Conservation (phyloP, 139 green algal species). For the Pleodorina starrii region DNA sequence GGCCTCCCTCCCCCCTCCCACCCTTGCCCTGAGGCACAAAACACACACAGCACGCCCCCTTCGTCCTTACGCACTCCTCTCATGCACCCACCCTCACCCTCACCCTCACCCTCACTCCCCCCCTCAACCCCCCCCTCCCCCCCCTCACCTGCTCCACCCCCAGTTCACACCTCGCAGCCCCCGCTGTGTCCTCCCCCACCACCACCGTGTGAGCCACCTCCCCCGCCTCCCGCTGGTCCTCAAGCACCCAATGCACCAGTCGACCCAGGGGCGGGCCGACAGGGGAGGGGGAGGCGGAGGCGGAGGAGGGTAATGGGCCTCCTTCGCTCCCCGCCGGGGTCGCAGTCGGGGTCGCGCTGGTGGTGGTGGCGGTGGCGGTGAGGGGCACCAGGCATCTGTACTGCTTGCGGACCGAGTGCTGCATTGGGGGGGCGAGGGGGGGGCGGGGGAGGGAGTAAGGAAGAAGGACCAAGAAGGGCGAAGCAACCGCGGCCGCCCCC, state of each 20-base stretch:
- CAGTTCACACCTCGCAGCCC: slow-evolving; percentile 64
- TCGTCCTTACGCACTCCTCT: background rate
- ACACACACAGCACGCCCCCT: background rate
- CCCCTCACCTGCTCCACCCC: slow-evolving; percentile 63
- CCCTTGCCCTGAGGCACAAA: too few relatives aligned
- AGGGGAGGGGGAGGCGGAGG: too few relatives aligned
- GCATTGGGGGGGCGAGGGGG: background rate
- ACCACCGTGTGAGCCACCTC: slow-evolving; percentile 69
- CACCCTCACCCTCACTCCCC: background rate
- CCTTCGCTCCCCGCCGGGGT: too few relatives aligned
- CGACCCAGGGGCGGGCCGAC: background rate
- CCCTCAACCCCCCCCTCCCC: background rate
- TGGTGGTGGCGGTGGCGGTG: too few relatives aligned
- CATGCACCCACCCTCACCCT: background rate
- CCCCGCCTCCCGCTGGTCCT: slow-evolving; percentile 48
- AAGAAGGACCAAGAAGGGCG: background rate
- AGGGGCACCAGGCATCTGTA: slow-evolving; percentile 46
- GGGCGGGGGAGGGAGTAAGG: background rate
- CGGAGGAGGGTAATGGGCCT: too few relatives aligned
- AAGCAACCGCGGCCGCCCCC: background rate
- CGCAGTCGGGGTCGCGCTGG: too few relatives aligned
- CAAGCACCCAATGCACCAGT: slow-evolving; percentile 69
- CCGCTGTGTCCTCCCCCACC: slow-evolving; percentile 26
- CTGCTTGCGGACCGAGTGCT: slow-evolving; percentile 46
- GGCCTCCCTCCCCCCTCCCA: too few relatives aligned